phyloP scores from a whole-genome alignment of 257 asterid species.

The Solanum etuberosum region DNA sequence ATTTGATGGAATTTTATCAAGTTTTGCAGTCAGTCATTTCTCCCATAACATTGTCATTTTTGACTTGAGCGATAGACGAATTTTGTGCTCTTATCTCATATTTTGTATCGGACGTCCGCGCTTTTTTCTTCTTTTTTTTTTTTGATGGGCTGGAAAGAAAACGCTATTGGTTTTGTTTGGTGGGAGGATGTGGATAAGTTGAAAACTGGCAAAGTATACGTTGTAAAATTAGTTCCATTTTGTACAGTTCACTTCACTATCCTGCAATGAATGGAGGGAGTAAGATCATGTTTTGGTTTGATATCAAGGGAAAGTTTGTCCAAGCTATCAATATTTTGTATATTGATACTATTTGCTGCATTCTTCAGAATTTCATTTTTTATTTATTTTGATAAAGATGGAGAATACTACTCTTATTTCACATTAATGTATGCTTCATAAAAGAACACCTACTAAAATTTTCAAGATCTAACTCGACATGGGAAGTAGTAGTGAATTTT shows the following conservation, averaged over 20 bases:
- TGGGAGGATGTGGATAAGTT: neutral
- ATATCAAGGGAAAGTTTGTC: neutral
- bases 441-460: neutral
- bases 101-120: neutral
- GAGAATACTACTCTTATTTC: neutral
- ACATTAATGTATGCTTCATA: neutral
- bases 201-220: neutral
- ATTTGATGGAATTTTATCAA: neutral
- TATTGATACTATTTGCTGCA: neutral
- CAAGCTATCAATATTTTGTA: neutral
- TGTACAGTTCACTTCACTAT: neutral
- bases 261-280: neutral
- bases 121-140: neutral
- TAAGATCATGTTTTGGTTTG: neutral
- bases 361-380: neutral
- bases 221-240: neutral
- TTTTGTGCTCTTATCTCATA: neutral
- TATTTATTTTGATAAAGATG: neutral
- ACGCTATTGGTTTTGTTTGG: neutral
- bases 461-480: neutral
- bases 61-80: neutral
- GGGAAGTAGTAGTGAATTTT: neutral
- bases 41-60: neutral
- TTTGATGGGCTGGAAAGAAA: neutral
- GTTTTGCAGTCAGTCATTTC: neutral